Conservation (phyloP, 2,329 filamentous ascomycete species). For the Fusarium camptoceras region DNA sequence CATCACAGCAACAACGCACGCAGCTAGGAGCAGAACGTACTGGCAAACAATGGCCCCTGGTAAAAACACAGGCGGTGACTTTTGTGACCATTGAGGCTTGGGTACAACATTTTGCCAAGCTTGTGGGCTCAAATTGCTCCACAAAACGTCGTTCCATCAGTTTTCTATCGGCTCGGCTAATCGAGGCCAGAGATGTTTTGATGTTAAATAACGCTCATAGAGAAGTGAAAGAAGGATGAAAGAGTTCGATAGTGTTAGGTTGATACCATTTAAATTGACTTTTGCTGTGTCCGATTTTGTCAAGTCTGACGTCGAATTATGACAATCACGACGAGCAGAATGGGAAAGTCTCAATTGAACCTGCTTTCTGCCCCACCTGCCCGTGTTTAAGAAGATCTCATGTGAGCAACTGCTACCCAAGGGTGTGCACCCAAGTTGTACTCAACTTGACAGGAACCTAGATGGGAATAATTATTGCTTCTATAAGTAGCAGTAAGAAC, state of each 20-base stretch:
- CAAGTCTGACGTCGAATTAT: background rate
- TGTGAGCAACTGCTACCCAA: conserved; percentile 6
- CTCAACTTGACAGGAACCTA: background rate
- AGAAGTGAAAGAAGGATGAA: background rate
- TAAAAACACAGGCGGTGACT: conserved; percentile 17
- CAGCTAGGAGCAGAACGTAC: background rate
- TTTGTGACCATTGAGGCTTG: conserved; percentile 20
- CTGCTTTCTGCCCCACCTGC: conserved; percentile 1
- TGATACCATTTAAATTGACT: background rate
- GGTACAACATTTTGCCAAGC: conserved; percentile 29
- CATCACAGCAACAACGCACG: background rate
- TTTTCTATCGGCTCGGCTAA: conserved; percentile 15
- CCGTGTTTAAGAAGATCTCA: conserved; percentile 6
- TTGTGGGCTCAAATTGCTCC: conserved; percentile 30
- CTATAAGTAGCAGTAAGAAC: background rate
- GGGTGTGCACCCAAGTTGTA: background rate
- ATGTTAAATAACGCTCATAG: background rate
- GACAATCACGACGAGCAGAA: background rate
- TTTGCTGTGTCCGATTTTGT: background rate
- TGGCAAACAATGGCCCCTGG: conserved; percentile 1
- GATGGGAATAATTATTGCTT: background rate
- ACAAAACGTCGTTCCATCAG: conserved; percentile 34
- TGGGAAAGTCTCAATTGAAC: background rate
- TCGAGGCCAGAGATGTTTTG: background rate
- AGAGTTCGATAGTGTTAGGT: background rate